Percentiles rank a stretch among this genome's conserved stretches.
phyloP scores from a whole-genome alignment of 805 yeast genomes.

The Suhomyces emberorum region DNA sequence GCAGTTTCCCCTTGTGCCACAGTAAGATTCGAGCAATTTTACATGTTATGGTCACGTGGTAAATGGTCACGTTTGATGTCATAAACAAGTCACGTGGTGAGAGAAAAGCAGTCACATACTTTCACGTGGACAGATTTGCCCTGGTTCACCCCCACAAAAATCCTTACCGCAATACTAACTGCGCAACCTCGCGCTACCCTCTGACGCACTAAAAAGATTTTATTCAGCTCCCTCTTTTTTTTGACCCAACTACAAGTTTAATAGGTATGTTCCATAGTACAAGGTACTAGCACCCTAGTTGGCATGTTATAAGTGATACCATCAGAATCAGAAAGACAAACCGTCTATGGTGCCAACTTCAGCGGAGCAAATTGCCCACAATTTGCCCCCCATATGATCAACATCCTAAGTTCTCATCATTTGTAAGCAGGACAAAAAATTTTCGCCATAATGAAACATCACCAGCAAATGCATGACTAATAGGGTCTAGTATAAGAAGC shows the following conservation, averaged over 20 bases:
- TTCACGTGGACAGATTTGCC: no score
- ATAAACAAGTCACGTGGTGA: constrained; percentile 3
- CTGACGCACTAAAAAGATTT: constrained; percentile 5
- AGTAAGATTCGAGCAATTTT: no score
- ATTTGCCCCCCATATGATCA: no score
- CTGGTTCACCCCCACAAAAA: background rate
- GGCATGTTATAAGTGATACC: no score
- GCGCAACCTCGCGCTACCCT: background rate
- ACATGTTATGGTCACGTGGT: no score
- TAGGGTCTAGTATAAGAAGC: background rate
- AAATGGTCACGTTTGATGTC: background rate
- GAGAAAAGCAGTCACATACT: constrained; percentile 4
- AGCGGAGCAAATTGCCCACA: no score
- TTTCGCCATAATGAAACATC: no score
- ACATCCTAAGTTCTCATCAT: no score
- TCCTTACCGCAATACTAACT: constrained; percentile 1
- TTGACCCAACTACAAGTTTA: constrained; percentile 4
- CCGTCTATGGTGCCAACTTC: no score
- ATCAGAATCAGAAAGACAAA: no score
- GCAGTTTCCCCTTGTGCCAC: constrained; percentile 1
- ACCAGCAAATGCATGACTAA: no score
- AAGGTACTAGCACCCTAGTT: no score
- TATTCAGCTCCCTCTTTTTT: constrained; percentile 1
- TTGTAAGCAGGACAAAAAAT: constrained; percentile 4
- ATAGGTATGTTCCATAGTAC: constrained; percentile 10